These are phyloP conservation scores for Scytalidium lignicola DNA, from an alignment of 2,329 filamentous ascomycete genomes.

Conservation along the genomic window DNA sequence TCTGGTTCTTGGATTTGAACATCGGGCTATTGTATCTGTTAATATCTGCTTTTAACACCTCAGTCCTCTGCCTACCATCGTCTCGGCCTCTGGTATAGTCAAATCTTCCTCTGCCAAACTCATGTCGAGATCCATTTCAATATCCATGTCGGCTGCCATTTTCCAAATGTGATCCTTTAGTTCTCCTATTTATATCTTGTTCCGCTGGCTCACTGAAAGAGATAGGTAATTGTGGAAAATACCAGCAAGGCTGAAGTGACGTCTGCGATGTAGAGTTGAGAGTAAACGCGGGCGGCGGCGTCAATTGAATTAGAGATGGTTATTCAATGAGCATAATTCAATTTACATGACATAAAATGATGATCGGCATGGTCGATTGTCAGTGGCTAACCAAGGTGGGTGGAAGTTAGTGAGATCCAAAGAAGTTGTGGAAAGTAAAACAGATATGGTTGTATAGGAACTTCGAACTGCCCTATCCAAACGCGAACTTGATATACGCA, in stretches of 20 bases:
- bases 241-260: background rate
- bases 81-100: conserved; percentile 15
- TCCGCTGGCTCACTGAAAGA: background rate
- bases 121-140: conserved; percentile 65
- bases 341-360: background rate
- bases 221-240: background rate
- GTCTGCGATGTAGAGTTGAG: background rate
- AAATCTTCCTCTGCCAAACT: conserved; percentile 39
- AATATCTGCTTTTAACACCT: background rate
- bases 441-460: background rate
- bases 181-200: background rate
- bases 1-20: conserved; percentile 10
- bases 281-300: background rate
- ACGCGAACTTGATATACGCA: background rate
- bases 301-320: background rate
- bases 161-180: conserved; percentile 2
- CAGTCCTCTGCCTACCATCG: background rate
- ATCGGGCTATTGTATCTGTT: conserved; percentile 1
- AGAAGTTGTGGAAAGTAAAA: too few relatives aligned
- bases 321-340: background rate
- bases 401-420: background rate
- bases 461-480: background rate
- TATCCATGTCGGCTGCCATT: conserved; percentile 53
- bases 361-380: background rate
- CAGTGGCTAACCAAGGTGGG: background rate